Base-by-base conservation (phyloP, 2,329 filamentous ascomycete species). In the Myriosclerotinia scirpicola region DNA sequence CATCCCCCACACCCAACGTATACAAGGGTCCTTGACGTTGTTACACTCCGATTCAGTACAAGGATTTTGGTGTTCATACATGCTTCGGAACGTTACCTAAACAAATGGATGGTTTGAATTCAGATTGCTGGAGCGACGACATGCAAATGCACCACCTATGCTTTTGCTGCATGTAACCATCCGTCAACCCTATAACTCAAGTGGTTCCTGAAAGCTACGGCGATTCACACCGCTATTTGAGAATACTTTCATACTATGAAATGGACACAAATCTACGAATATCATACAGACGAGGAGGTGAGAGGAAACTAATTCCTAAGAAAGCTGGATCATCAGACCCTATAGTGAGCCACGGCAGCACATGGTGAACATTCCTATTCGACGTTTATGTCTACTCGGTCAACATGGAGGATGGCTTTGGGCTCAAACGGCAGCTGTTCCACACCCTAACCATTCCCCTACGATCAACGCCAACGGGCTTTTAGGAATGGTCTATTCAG, bases 171-270 rank as follows among this genome's bases (percentile, higher is more conserved):
- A 22, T 50, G 44, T 60, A 38, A 44, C 44, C 5, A 38, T 12
- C 44, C 58, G 14, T 20, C 58, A 5, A 38, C n/a, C 12, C 12
- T 26, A 12, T 0, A 38, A 50, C 38, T 60, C 44, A 6, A 50
- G 30, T 50, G 58, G 30, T 26, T 60, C n/a, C 15, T 60, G 11
- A 20, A 38, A 26, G 4, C 12, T 50, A 48, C 30, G 11, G 20
- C 20, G 20, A 60, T 50, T 8, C 8, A 60, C 44, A 60, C 58
- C 58, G 58, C 58, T 38, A 50, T 30, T 60, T 60, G 44, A 26
- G 48, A 6, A 12, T 34, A 34, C 34, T 50, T 60, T 50, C 44
- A 60, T 40, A 48, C n/a, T 60, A 15, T 48, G 12, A 8, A 38
- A 48, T 36, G 20, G 9, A 12, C 44, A 50, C 14, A 38, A 38